Evolutionary conservation across 768 basidiomycete species (phyloP).

Genomic region (Crassisporium funariophilum): DNA sequence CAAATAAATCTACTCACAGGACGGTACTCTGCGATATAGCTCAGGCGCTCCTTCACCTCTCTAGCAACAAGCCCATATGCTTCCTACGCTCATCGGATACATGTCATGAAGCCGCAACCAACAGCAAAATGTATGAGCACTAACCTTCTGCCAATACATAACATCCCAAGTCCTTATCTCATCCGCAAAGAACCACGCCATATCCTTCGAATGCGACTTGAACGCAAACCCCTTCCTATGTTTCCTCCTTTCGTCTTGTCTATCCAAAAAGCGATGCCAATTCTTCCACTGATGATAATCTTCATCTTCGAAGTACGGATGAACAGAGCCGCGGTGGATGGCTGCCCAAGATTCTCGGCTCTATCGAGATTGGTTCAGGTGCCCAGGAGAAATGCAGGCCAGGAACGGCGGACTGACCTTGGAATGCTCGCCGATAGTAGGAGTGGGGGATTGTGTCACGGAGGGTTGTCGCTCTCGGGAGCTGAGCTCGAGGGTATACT

Average conservation of each 20-base stretch:
- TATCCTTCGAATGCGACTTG: conserved; percentile 30
- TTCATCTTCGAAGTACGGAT: conserved; percentile 42
- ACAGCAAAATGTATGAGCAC: not conserved
- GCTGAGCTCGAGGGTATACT: conserved; percentile 46
- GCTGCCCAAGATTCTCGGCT: conserved; percentile 49
- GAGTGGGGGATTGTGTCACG: conserved; percentile 26
- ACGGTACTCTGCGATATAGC: conserved; percentile 25
- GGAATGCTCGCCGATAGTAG: conserved; percentile 40
- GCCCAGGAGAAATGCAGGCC: not conserved
- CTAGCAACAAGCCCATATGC: conserved; percentile 30
- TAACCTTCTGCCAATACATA: conserved; percentile 37
- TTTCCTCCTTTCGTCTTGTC: conserved; percentile 33
- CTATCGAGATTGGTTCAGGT: conserved; percentile 19
- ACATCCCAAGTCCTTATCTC: conserved; percentile 37
- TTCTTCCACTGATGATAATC: conserved; percentile 46
- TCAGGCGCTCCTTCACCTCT: conserved; percentile 32
- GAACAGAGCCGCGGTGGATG: conserved; percentile 37
- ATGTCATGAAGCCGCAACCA: not conserved
- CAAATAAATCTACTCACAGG: conserved; percentile 28
- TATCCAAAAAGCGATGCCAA: conserved; percentile 47
- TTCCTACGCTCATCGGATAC: conserved; percentile 25
- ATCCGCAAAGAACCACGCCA: conserved; percentile 36
- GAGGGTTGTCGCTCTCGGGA: conserved; percentile 36
- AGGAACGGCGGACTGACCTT: conserved; percentile 27
- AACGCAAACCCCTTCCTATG: conserved; percentile 36